Percentiles rank a stretch among this genome's conserved stretches.
Evolutionary conservation across 2,329 filamentous ascomycete species (phyloP).

Genomic region (Aschersonia sp.): DNA sequence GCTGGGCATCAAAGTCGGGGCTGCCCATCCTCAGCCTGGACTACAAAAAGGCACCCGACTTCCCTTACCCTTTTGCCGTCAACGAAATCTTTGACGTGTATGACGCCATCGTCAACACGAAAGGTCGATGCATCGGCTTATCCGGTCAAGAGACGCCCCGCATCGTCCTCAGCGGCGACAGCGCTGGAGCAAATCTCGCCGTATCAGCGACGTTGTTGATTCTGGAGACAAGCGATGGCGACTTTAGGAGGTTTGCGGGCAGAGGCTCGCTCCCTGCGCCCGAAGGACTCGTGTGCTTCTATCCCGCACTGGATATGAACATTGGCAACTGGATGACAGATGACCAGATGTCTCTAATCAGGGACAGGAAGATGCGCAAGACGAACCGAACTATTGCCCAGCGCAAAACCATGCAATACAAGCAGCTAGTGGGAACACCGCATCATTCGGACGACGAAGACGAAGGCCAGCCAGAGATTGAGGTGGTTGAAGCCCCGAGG

Average conservation of each 20-base stretch:
- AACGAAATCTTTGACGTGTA: constrained; percentile 37
- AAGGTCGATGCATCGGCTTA: constrained; percentile 28
- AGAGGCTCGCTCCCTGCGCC: constrained; percentile 53
- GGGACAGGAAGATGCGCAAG: constrained; percentile 63
- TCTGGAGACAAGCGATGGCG: constrained; percentile 52
- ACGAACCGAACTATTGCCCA: constrained; percentile 68
- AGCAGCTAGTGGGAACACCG: constrained; percentile 69
- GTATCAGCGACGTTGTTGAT: constrained; percentile 78
- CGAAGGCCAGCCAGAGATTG: constrained; percentile 23
- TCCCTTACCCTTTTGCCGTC: constrained; percentile 31
- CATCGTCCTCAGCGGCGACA: constrained; percentile 32
- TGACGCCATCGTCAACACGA: constrained; percentile 20
- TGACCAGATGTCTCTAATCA: constrained; percentile 89
- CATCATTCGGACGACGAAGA: constrained; percentile 66
- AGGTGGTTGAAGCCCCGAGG: constrained; percentile 5
- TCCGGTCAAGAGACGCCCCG: constrained; percentile 21
- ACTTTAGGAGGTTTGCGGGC: constrained; percentile 13
- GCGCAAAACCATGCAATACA: constrained; percentile 81
- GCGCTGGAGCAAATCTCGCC: constrained; percentile 32
- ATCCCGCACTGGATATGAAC: constrained; percentile 89
- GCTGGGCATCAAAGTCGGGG: constrained; percentile 81
- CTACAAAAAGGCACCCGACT: constrained; percentile 47
- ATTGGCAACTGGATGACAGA: constrained; percentile 99
- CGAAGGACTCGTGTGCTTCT: constrained; percentile 71
- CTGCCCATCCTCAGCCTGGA: constrained; percentile 85